A percentile compares a stretch with the other conserved stretches of the same genome.
phyloP scores from a whole-genome alignment of 345 rosid genomes.

The Rhodomyrtus tomentosa region DNA sequence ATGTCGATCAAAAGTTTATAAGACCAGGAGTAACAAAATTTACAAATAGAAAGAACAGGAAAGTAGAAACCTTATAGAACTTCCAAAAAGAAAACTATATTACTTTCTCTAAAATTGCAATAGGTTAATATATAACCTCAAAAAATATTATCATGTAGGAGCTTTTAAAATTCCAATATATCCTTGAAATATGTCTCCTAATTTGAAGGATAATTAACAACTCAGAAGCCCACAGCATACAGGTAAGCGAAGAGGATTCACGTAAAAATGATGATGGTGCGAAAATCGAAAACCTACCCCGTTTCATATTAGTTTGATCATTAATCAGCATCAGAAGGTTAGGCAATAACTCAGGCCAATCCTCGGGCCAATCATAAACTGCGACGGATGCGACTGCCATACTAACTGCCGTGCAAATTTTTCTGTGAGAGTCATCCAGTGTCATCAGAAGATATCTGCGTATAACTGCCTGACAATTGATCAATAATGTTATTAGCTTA shows the following conservation, averaged over 20 bases:
- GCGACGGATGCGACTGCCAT: conserved; percentile 82
- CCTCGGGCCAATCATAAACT: conserved; percentile 86
- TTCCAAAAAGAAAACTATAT: background rate
- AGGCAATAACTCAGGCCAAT: conserved; percentile 80
- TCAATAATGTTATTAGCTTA: background rate
- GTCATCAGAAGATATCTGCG: conserved; percentile 57
- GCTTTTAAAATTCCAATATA: background rate
- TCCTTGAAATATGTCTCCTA: background rate
- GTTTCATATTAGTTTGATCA: conserved; percentile 48
- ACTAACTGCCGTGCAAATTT: conserved; percentile 78
- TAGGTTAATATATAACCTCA: background rate
- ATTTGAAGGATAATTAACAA: background rate
- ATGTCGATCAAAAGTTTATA: background rate
- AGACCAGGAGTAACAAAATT: background rate
- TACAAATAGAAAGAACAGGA: background rate
- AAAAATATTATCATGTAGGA: background rate
- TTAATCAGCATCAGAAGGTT: conserved; percentile 57
- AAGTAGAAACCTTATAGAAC: background rate
- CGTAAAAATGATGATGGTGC: background rate
- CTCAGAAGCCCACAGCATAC: background rate
- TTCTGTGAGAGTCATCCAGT: conserved; percentile 66
- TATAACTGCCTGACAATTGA: conserved; percentile 52
- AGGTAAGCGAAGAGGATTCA: background rate
- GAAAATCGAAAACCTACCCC: conserved; percentile 29
- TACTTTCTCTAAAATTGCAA: background rate